These are phyloP conservation scores for Celoporthe dispersa DNA, from an alignment of 2,329 filamentous ascomycete genomes.

Conservation along the genomic window DNA sequence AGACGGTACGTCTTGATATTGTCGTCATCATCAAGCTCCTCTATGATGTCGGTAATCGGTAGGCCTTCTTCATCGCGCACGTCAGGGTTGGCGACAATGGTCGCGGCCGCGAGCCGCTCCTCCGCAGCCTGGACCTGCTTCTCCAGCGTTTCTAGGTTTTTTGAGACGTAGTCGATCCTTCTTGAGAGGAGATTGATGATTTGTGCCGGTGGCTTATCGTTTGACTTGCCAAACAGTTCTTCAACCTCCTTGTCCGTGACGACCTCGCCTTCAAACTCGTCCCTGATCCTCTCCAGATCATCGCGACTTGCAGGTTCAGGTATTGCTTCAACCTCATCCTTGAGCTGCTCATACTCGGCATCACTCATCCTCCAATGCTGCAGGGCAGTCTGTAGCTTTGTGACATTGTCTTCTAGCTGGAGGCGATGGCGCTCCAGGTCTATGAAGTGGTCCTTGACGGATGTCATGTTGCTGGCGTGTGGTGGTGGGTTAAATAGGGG, in stretches of 20 bases:
- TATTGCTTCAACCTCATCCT: constrained; percentile 73
- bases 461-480: constrained; percentile 41
- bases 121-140: constrained; percentile 73
- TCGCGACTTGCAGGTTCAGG: constrained; percentile 52
- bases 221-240: constrained; percentile 52
- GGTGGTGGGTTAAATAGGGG: neutral
- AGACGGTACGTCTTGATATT: constrained; percentile 75
- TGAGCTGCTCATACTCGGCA: constrained; percentile 86
- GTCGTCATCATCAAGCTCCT: constrained; percentile 88
- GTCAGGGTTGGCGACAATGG: constrained; percentile 63
- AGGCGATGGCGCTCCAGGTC: constrained; percentile 76
- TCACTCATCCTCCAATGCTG: constrained; percentile 91
- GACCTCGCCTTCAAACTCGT: constrained; percentile 65
- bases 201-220: constrained; percentile 60
- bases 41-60: constrained; percentile 87
- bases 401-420: constrained; percentile 76
- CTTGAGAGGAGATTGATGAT: constrained; percentile 71
- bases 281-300: constrained; percentile 62
- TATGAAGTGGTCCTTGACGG: constrained; percentile 56
- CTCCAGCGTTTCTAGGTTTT: constrained; percentile 76
- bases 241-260: constrained; percentile 61
- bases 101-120: constrained; percentile 68
- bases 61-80: constrained; percentile 69
- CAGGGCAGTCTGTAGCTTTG: constrained; percentile 74
- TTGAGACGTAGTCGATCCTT: constrained; percentile 85